These are phyloP conservation scores for Onygenales sp. DNA, from an alignment of 2,329 filamentous ascomycete species.

Conservation along the genomic window DNA sequence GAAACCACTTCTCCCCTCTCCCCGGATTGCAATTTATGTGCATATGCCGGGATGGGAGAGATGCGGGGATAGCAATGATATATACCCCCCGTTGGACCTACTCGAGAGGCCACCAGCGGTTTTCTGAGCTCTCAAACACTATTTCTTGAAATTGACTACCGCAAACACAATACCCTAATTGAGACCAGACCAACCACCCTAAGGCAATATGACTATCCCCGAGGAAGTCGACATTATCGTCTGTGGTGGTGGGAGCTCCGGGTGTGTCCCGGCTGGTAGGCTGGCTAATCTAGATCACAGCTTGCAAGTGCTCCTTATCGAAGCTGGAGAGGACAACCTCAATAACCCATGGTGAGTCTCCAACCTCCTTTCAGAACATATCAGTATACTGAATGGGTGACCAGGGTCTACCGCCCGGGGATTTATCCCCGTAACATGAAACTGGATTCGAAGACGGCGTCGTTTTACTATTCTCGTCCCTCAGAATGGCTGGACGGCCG, in stretches of 20 bases:
- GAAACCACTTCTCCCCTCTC: neutral
- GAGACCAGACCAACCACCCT: neutral
- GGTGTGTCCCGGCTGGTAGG: constrained; percentile 33
- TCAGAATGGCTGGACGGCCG: constrained; percentile 63
- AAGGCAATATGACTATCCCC: constrained; percentile 49
- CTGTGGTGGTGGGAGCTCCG: constrained; percentile 60
- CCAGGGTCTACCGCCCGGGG: constrained; percentile 60
- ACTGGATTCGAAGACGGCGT: constrained; percentile 69
- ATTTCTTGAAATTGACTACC: too few species aligned
- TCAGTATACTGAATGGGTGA: neutral
- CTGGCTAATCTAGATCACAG: constrained; percentile 68
- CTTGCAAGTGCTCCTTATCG: constrained; percentile 60
- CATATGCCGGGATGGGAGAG: neutral
- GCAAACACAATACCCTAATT: too few species aligned
- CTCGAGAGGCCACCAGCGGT: neutral
- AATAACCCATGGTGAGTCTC: constrained; percentile 59
- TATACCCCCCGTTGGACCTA: neutral
- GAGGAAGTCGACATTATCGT: constrained; percentile 77
- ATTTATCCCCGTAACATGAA: constrained; percentile 75
- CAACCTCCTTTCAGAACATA: neutral
- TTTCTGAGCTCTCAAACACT: neutral
- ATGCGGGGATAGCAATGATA: neutral
- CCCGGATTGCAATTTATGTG: neutral
- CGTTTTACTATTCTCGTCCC: constrained; percentile 69
- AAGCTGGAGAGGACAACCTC: constrained; percentile 62